A percentile compares a stretch with the other conserved stretches of the same genome.
These are phyloP conservation scores for Fusarium palustre DNA, from an alignment of 2,329 filamentous ascomycete species.

Conservation along the genomic window DNA sequence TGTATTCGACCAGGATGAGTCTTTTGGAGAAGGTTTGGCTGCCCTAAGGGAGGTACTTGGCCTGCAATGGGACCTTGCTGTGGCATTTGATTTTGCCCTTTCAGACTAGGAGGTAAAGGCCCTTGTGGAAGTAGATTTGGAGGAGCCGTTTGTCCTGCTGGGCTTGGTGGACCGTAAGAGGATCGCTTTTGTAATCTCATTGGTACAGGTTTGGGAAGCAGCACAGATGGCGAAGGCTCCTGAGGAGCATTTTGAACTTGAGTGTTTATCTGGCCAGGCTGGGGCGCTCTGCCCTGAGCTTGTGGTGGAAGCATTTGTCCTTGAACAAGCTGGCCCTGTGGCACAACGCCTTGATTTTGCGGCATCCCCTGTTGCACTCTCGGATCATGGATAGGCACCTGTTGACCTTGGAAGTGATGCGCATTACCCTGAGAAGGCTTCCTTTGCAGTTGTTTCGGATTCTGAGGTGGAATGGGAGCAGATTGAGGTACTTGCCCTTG, in stretches of 20 bases:
- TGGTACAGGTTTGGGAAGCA: constrained; percentile 23
- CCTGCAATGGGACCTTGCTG: neutral
- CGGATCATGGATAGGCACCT: constrained; percentile 15
- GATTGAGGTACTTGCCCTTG: constrained; percentile 7
- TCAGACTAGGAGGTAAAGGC: constrained; percentile 11
- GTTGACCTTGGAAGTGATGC: constrained; percentile 16
- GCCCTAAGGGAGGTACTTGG: constrained; percentile 16
- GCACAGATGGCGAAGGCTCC: constrained; percentile 14
- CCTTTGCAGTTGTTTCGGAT: constrained; percentile 27
- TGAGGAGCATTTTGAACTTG: constrained; percentile 10
- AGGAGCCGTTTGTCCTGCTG: constrained; percentile 19
- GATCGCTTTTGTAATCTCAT: constrained; percentile 21
- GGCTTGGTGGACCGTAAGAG: constrained; percentile 27
- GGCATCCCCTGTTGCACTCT: constrained; percentile 2
- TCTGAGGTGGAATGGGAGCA: constrained; percentile 19
- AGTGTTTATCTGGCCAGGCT: constrained; percentile 8
- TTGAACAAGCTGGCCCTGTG: constrained; percentile 16
- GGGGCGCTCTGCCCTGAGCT: constrained; percentile 7
- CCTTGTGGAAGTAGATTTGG: constrained; percentile 16
- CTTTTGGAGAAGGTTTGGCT: constrained; percentile 10
- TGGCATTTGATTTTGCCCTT: constrained; percentile 1
- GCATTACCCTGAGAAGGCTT: constrained; percentile 38
- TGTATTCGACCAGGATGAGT: constrained; percentile 10
- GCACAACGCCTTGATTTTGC: constrained; percentile 14
- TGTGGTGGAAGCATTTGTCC: constrained; percentile 14